These are phyloP conservation scores for Viola odorata DNA, from an alignment of 345 rosid genomes.

Conservation along the genomic window DNA sequence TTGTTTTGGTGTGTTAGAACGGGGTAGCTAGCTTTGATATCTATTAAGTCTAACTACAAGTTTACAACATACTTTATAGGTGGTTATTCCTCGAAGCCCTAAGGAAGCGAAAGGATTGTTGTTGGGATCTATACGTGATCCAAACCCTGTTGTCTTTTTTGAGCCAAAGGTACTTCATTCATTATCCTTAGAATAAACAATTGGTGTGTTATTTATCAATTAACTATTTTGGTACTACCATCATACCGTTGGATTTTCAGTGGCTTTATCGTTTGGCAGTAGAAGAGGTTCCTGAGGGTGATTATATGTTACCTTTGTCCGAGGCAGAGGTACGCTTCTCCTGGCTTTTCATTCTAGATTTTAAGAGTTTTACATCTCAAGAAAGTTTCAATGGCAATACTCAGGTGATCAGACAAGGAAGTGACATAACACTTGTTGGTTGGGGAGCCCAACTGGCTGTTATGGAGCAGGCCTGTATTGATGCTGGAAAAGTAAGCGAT, in stretches of 20 bases:
- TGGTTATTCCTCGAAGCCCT: slow-evolving; percentile 90
- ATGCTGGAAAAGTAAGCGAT: slow-evolving; percentile 56
- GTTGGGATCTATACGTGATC: slow-evolving; percentile 72
- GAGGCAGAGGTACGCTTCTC: slow-evolving; percentile 64
- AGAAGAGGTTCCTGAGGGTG: slow-evolving; percentile 84
- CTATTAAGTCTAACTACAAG: not conserved
- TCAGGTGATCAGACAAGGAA: slow-evolving; percentile 80
- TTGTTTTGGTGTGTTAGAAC: too few relatives aligned
- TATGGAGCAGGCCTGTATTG: slow-evolving; percentile 80
- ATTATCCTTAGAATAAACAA: not conserved
- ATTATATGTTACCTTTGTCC: slow-evolving; percentile 83
- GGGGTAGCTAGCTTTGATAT: too few relatives aligned
- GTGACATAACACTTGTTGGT: slow-evolving; percentile 81
- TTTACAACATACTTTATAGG: slow-evolving; percentile 29
- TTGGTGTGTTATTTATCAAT: slow-evolving; percentile 7
- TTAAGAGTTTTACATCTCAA: slow-evolving; percentile 13
- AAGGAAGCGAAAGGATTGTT: slow-evolving; percentile 79
- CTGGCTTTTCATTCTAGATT: not conserved
- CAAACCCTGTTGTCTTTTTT: slow-evolving; percentile 79
- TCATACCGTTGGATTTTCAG: slow-evolving; percentile 28
- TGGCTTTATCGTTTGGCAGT: slow-evolving; percentile 88
- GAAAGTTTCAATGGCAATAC: slow-evolving; percentile 10
- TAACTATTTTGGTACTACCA: slow-evolving; percentile 4
- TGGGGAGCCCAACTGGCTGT: slow-evolving; percentile 93
- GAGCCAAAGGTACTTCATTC: slow-evolving; percentile 64